Evolutionary conservation across 2,329 filamentous ascomycete species (phyloP).

Genomic region (Paecilomyces niveus): DNA sequence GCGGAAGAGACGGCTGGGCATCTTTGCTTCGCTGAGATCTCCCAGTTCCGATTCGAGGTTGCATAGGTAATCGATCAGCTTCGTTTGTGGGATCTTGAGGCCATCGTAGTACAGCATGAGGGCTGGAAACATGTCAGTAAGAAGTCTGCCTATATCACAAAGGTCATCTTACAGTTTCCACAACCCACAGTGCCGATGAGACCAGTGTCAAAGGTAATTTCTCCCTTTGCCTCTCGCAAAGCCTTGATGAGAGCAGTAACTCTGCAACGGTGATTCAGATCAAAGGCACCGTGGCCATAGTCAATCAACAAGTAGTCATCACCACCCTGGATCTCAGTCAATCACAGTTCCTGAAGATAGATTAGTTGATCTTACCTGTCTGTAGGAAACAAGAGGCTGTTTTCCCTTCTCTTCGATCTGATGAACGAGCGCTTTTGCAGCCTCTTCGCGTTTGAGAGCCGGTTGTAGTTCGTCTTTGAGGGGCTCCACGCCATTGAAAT

Average conservation of each 20-base stretch:
- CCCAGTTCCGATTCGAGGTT: slow-evolving; percentile 32
- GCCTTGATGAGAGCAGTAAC: slow-evolving; percentile 48
- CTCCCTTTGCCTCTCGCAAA: slow-evolving; percentile 26
- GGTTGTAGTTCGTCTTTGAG: slow-evolving; percentile 19
- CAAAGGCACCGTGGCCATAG: slow-evolving; percentile 50
- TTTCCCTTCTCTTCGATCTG: slow-evolving; percentile 25
- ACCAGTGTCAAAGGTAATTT: slow-evolving; percentile 32
- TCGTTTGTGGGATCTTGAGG: slow-evolving; percentile 28
- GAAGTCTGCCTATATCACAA: background rate
- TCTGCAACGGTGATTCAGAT: slow-evolving; percentile 52
- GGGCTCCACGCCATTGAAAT: slow-evolving; percentile 25
- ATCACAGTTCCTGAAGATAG: slow-evolving; percentile 5
- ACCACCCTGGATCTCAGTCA: slow-evolving; percentile 32
- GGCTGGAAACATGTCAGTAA: slow-evolving; percentile 15
- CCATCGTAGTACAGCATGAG: slow-evolving; percentile 42
- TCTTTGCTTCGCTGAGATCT: slow-evolving; percentile 32
- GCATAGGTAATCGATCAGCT: slow-evolving; percentile 31
- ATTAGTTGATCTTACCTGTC: slow-evolving; percentile 21
- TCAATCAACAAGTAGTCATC: slow-evolving; percentile 52
- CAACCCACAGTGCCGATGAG: slow-evolving; percentile 48
- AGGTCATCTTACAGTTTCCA: slow-evolving; percentile 25
- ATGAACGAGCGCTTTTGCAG: slow-evolving; percentile 26
- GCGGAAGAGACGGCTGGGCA: slow-evolving; percentile 39
- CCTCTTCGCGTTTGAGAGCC: slow-evolving; percentile 12
- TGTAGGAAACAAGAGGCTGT: slow-evolving; percentile 35